Conservation (phyloP, 2,329 filamentous ascomycete species). For the Alternaria sp. region DNA sequence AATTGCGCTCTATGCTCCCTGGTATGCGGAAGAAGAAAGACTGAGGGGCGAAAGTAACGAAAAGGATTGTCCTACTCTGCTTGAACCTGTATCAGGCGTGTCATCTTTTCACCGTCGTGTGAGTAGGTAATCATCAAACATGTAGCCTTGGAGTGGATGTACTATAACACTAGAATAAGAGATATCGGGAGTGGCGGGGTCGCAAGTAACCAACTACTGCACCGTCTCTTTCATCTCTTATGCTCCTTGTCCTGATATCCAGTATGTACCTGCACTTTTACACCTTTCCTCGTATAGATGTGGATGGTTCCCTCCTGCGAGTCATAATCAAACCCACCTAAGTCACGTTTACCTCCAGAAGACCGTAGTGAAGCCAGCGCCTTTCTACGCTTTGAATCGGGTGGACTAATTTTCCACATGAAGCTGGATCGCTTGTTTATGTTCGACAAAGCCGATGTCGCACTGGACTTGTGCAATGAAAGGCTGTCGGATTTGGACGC, state of each 20-base stretch:
- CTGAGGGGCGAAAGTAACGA: background rate
- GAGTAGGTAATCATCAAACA: background rate
- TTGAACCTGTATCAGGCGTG: background rate
- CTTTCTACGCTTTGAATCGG: conserved; percentile 28
- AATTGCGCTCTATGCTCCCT: background rate
- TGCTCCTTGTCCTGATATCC: background rate
- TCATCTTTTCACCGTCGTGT: background rate
- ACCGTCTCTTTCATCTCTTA: background rate
- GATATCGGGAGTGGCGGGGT: background rate
- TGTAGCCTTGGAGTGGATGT: background rate
- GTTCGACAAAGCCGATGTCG: background rate
- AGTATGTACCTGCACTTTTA: conserved; percentile 27
- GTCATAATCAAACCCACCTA: conserved; percentile 27
- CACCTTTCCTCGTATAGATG: conserved; percentile 26
- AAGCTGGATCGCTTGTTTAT: conserved; percentile 17
- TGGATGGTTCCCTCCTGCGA: conserved; percentile 28
- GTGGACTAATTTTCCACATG: conserved; percentile 26
- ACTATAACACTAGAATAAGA: background rate
- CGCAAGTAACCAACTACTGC: background rate
- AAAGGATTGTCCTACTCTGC: background rate
- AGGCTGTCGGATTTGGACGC: too few relatives aligned
- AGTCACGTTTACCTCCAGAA: conserved; percentile 15
- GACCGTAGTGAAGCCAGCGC: conserved; percentile 20
- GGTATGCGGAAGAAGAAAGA: background rate
- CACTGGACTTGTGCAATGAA: background rate